Conservation (phyloP, 495 filamentous ascomycete species). For the Daldinia vernicosa region DNA sequence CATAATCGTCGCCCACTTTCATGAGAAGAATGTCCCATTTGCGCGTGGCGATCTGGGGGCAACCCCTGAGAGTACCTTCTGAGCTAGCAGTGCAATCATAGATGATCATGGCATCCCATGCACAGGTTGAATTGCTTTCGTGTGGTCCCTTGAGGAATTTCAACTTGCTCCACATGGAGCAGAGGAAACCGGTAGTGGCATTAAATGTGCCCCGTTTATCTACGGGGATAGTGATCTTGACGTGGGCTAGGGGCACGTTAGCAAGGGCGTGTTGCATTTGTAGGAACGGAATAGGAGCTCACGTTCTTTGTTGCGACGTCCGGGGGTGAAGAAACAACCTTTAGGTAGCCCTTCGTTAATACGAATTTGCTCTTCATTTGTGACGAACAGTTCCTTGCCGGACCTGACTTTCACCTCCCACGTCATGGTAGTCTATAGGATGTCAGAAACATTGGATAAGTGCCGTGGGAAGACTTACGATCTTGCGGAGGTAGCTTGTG, state of each 20-base stretch:
- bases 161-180: neutral
- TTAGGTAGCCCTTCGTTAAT: neutral
- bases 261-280: neutral
- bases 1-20: neutral
- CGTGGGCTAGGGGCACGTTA: constrained; percentile 13
- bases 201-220: neutral
- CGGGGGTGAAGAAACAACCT: neutral
- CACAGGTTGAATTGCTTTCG: neutral
- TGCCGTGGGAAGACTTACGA: neutral
- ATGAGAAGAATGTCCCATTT: constrained; percentile 26
- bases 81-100: neutral
- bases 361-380: too few species aligned
- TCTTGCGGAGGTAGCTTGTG: neutral
- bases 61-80: neutral
- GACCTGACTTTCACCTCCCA: too few species aligned
- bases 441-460: neutral
- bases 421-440: neutral
- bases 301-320: neutral
- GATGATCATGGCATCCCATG: constrained; percentile 16
- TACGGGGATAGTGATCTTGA: constrained; percentile 13
- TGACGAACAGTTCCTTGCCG: too few species aligned
- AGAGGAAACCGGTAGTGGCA: neutral
- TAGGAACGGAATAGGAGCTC: neutral
- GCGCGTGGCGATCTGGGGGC: neutral
- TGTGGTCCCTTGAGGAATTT: neutral